A percentile compares a stretch with the other conserved stretches of the same genome.
Conservation (phyloP, 2,329 filamentous ascomycete species). For the Pestalotiopsis sp. region DNA sequence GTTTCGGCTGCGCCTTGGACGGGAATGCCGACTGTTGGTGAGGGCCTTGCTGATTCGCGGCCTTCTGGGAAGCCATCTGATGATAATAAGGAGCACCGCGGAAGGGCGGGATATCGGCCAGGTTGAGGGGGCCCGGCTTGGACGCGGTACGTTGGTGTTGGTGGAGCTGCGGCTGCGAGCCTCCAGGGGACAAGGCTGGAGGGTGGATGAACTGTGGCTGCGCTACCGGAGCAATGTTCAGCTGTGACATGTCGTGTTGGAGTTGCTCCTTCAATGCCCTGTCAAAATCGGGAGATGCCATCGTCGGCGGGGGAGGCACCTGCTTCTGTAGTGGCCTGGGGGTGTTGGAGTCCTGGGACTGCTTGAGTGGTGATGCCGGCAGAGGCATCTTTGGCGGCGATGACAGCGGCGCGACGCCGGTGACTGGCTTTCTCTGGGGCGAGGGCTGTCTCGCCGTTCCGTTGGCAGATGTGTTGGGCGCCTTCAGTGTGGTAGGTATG, state of each 20-base stretch:
- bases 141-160: constrained; percentile 36
- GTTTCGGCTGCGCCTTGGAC: constrained; percentile 57
- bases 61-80: constrained; percentile 28
- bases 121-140: constrained; percentile 41
- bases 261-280: constrained; percentile 63
- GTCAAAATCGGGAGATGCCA: constrained; percentile 63
- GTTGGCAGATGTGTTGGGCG: constrained; percentile 39
- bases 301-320: constrained; percentile 47
- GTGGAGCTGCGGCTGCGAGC: constrained; percentile 37
- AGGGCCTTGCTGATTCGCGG: constrained; percentile 30
- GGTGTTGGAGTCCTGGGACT: constrained; percentile 42
- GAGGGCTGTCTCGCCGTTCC: constrained; percentile 59
- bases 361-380: constrained; percentile 60
- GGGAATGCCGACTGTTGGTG: constrained; percentile 52
- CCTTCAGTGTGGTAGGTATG: constrained; percentile 59
- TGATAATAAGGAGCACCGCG: constrained; percentile 38
- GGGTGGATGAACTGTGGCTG: constrained; percentile 22
- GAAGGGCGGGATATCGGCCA: constrained; percentile 60
- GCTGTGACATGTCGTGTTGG: constrained; percentile 61
- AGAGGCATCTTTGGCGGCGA: constrained; percentile 65
- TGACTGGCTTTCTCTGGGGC: constrained; percentile 60
- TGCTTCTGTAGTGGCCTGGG: constrained; percentile 49
- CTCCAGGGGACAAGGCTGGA: constrained; percentile 26
- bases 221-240: constrained; percentile 49
- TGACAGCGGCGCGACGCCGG: constrained; percentile 30